Conservation (phyloP, 441 rosid species). For the Adansonia madagascariensis region DNA sequence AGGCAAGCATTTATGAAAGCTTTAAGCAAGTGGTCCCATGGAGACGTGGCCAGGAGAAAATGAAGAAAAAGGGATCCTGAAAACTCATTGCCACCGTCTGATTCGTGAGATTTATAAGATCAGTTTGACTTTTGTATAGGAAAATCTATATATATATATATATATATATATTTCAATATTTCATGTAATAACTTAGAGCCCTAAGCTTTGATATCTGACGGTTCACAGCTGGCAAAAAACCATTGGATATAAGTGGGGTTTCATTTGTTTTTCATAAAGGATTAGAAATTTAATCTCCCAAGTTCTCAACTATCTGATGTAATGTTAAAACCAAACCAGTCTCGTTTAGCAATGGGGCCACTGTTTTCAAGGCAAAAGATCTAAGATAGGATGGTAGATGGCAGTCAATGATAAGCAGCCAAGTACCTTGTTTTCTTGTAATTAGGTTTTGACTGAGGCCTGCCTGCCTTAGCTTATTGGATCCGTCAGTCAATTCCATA, state of each 20-base stretch:
- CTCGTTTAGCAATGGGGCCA: no score
- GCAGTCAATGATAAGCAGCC: not conserved
- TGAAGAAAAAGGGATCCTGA: constrained; percentile 23
- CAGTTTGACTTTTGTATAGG: not conserved
- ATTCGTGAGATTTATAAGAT: not conserved
- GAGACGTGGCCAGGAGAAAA: constrained; percentile 47
- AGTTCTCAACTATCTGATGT: not conserved
- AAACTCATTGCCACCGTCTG: not conserved
- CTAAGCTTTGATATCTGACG: not conserved
- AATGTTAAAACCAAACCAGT: not conserved
- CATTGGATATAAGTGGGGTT: not conserved
- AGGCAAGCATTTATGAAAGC: constrained; percentile 62
- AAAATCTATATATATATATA: no score
- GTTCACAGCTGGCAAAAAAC: not conserved
- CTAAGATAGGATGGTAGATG: not conserved
- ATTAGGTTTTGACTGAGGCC: constrained; percentile 64
- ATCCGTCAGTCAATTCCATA: constrained; percentile 48
- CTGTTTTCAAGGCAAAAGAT: not conserved
- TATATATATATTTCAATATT: not conserved
- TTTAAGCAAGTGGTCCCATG: constrained; percentile 69
- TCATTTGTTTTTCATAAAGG: not conserved
- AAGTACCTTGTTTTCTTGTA: constrained; percentile 58
- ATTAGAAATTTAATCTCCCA: not conserved
- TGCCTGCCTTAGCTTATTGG: constrained; percentile 70
- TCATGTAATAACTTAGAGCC: constrained; percentile 11